Conservation (phyloP, 2,329 filamentous ascomycete species). For the Aspergillus melleus region DNA sequence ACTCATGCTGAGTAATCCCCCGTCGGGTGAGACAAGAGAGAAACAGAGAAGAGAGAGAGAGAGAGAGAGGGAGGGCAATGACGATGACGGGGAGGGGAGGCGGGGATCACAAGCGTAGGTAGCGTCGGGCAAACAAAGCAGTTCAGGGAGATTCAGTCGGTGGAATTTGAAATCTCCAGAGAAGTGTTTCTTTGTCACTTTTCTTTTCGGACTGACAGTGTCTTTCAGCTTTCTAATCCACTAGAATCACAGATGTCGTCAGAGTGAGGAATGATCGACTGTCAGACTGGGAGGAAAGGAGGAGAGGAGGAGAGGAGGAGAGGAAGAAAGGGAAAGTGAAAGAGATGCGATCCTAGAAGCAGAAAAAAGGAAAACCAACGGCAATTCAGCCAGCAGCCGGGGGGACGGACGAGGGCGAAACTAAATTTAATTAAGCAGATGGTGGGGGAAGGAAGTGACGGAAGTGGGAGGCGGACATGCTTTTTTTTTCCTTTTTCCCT, state of each 20-base stretch:
- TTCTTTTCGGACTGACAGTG: background rate
- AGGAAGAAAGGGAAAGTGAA: background rate
- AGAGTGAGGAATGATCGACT: background rate
- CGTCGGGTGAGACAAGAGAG: constrained; percentile 1
- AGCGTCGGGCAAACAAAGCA: background rate
- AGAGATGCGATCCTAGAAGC: background rate
- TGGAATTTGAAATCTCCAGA: background rate
- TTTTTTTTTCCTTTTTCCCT: too few species aligned
- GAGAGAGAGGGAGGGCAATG: constrained; percentile 8
- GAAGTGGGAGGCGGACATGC: background rate
- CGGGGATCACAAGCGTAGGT: background rate
- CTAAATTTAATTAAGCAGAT: background rate
- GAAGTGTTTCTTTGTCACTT: background rate
- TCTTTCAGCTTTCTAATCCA: background rate
- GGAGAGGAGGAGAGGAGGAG: background rate
- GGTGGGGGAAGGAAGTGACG: constrained; percentile 4
- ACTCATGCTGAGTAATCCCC: constrained; percentile 51
- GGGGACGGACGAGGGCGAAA: constrained; percentile 6
- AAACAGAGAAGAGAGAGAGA: background rate
- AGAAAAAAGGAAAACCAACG: background rate
- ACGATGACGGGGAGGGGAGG: background rate
- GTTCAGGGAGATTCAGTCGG: background rate
- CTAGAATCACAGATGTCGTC: background rate
- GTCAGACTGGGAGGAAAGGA: background rate
- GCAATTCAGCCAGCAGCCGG: background rate